Evolutionary conservation across 2,329 filamentous ascomycete genomes (phyloP).

Genomic region (Calonectria crousiana): DNA sequence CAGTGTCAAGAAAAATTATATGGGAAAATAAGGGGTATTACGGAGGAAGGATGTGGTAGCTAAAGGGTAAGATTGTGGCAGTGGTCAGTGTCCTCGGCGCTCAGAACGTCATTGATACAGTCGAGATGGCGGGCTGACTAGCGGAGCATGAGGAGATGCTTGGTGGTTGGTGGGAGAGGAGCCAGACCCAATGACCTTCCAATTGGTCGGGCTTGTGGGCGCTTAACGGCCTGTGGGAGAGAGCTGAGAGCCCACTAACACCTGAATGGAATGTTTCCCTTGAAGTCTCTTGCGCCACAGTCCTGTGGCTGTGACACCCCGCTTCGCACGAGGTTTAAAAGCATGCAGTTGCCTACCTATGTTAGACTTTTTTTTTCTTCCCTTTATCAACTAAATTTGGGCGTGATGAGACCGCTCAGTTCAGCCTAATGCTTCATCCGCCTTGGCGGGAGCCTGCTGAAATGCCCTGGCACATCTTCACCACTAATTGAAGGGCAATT

Average conservation of each 20-base stretch:
- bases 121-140: slow-evolving; percentile 33
- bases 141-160: slow-evolving; percentile 37
- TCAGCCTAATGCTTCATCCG: slow-evolving; percentile 67
- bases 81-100: slow-evolving; percentile 24
- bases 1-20: slow-evolving; percentile 7
- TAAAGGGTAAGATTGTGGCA: slow-evolving; percentile 25
- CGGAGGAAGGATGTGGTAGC: slow-evolving; percentile 10
- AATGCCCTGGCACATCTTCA: slow-evolving; percentile 72
- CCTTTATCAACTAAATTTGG: slow-evolving; percentile 82
- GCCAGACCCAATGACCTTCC: background rate
- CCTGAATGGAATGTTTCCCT: background rate
- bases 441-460: slow-evolving; percentile 70
- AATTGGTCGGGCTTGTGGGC: background rate
- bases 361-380: slow-evolving; percentile 49
- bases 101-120: slow-evolving; percentile 44
- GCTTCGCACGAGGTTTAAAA: background rate
- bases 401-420: slow-evolving; percentile 76
- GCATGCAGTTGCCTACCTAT: slow-evolving; percentile 21
- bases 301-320: slow-evolving; percentile 13
- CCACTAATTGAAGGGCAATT: slow-evolving; percentile 73
- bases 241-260: background rate
- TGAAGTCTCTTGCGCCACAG: slow-evolving; percentile 13
- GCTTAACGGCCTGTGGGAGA: background rate
- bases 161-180: slow-evolving; percentile 35
- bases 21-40: slow-evolving; percentile 15